Conservation (phyloP, 495 filamentous ascomycete species). For the Aspergillus olivimuriae region DNA sequence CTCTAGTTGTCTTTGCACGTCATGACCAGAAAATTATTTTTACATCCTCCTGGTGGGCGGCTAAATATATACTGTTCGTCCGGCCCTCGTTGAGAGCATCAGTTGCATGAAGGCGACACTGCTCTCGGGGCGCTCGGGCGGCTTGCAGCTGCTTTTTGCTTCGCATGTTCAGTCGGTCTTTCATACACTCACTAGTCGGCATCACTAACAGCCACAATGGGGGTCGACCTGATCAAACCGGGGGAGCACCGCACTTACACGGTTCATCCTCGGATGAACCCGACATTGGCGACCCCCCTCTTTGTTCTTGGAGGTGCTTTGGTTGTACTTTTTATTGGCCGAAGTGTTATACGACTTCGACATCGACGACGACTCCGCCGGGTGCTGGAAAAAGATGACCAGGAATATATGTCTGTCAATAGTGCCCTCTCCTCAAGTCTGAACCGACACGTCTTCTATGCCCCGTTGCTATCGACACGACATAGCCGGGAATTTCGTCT, state of each 20-base stretch:
- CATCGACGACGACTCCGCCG: slow-evolving; percentile 23
- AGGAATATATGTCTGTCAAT: slow-evolving; percentile 16
- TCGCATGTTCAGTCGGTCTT: not conserved
- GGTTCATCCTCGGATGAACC: slow-evolving; percentile 32
- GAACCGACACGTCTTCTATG: slow-evolving; percentile 39
- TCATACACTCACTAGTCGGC: too few relatives aligned
- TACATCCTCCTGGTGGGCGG: not conserved
- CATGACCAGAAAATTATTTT: not conserved
- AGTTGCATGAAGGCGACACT: not conserved
- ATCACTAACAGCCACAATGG: too few relatives aligned
- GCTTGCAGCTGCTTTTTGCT: not conserved
- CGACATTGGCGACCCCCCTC: slow-evolving; percentile 29
- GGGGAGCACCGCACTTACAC: slow-evolving; percentile 17
- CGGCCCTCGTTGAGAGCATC: not conserved
- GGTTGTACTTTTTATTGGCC: slow-evolving; percentile 20
- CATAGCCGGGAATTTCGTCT: slow-evolving; percentile 37
- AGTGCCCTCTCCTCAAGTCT: slow-evolving; percentile 17
- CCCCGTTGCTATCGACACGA: slow-evolving; percentile 29
- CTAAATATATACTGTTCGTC: not conserved
- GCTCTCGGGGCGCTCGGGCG: not conserved
- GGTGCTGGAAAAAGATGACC: slow-evolving; percentile 16
- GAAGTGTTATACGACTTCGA: slow-evolving; percentile 19
- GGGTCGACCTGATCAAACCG: slow-evolving; percentile 12
- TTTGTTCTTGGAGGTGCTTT: slow-evolving; percentile 26
- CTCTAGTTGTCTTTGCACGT: not conserved